phyloP scores from a whole-genome alignment of 441 rosid species.

The Mallotus japonicus region DNA sequence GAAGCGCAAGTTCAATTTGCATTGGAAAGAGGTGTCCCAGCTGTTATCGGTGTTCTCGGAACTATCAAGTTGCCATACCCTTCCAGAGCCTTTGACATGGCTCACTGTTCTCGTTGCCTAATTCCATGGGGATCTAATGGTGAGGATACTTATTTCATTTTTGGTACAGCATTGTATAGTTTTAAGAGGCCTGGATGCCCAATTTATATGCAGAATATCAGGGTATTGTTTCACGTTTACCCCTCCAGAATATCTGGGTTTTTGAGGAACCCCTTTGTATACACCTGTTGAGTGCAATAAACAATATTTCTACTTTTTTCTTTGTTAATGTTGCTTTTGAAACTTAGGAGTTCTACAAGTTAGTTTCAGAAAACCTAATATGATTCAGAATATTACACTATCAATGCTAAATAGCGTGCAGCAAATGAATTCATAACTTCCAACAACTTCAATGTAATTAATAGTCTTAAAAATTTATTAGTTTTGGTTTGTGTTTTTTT shows the following conservation, averaged over 20 bases:
- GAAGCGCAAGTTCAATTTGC: slow-evolving; percentile 99
- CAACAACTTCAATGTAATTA: neutral
- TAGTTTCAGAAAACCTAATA: neutral
- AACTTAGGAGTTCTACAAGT: neutral
- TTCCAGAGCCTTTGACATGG: slow-evolving; percentile 89
- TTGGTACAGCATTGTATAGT: neutral
- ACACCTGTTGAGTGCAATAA: neutral
- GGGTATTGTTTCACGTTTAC: too few relatives aligned
- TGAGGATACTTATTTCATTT: slow-evolving; percentile 31
- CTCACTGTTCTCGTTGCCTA: slow-evolving; percentile 96
- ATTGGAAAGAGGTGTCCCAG: slow-evolving; percentile 96
- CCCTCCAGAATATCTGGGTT: too few relatives aligned
- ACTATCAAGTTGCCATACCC: slow-evolving; percentile 85
- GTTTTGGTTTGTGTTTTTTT: neutral
- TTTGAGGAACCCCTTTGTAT: neutral
- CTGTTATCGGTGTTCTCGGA: slow-evolving; percentile 94
- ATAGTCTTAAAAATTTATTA: neutral
- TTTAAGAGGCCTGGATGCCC: neutral
- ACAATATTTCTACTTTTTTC: neutral
- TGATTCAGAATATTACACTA: neutral
- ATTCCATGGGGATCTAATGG: slow-evolving; percentile 96
- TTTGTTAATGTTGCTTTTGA: neutral
- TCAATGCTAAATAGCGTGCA: neutral
- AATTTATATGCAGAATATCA: neutral
- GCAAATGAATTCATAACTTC: neutral